Conservation (phyloP, 805 yeast species). For the Starmerella vaccinii region DNA sequence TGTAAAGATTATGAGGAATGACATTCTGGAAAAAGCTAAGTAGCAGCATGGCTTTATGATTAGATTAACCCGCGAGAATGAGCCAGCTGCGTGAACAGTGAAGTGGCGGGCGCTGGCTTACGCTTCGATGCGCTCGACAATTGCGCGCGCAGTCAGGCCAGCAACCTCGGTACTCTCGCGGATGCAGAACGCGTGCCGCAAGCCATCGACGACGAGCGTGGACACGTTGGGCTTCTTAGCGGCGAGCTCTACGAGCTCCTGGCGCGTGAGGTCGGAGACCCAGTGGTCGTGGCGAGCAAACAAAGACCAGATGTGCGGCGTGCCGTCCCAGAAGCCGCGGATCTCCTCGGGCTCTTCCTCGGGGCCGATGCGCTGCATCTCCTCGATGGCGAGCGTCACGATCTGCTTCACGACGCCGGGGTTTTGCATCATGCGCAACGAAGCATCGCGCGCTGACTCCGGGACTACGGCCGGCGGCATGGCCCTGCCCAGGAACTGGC, state of each 20-base stretch:
- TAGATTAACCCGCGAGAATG: too few relatives aligned
- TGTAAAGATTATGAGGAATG: too few relatives aligned
- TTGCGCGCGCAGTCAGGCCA: slow-evolving; percentile 20
- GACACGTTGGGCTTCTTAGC: slow-evolving; percentile 28
- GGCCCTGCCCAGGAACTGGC: background rate
- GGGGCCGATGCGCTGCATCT: slow-evolving; percentile 43
- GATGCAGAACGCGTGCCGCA: slow-evolving; percentile 54
- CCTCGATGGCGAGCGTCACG: slow-evolving; percentile 48
- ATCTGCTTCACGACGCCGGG: slow-evolving; percentile 44
- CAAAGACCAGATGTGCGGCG: slow-evolving; percentile 41
- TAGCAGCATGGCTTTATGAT: too few relatives aligned
- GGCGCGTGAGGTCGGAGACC: slow-evolving; percentile 47
- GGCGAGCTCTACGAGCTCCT: slow-evolving; percentile 34
- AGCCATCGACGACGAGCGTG: slow-evolving; percentile 33
- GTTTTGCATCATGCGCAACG: slow-evolving; percentile 33
- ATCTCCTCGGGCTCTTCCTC: slow-evolving; percentile 30
- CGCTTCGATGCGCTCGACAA: background rate
- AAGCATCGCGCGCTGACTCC: slow-evolving; percentile 6
- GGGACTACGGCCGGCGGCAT: slow-evolving; percentile 16
- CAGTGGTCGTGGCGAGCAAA: slow-evolving; percentile 57
- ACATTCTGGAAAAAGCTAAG: too few relatives aligned
- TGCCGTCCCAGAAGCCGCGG: slow-evolving; percentile 40
- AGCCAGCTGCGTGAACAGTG: too few relatives aligned
- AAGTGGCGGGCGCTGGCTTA: background rate
- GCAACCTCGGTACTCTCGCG: slow-evolving; percentile 43